Percentiles rank a stretch among this genome's conserved stretches.
Evolutionary conservation across 345 rosid genomes (phyloP).

Genomic region (Psidium guajava): DNA sequence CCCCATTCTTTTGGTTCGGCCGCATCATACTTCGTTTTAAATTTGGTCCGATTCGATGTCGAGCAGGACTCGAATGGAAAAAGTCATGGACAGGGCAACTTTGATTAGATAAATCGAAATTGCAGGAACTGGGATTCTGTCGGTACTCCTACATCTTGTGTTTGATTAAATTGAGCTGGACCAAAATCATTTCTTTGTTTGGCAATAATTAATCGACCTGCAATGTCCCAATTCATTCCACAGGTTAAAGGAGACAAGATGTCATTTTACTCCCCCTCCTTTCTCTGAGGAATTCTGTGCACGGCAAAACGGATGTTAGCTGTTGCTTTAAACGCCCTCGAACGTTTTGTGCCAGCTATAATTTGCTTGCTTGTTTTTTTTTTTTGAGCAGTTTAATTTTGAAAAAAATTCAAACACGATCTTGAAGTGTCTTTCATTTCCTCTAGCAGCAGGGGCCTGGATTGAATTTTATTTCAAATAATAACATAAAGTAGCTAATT

Average conservation of each 20-base stretch:
- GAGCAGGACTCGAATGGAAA: too few relatives aligned
- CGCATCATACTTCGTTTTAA: too few relatives aligned
- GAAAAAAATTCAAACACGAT: too few relatives aligned
- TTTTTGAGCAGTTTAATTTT: background rate
- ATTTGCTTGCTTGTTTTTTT: background rate
- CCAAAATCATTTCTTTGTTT: background rate
- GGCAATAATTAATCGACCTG: too few relatives aligned
- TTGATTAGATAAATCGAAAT: too few relatives aligned
- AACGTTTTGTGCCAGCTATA: background rate
- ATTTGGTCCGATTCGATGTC: too few relatives aligned
- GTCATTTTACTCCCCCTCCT: background rate
- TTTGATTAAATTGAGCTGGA: background rate
- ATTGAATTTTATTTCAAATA: too few relatives aligned
- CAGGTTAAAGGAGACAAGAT: background rate
- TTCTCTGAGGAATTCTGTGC: background rate
- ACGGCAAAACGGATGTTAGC: background rate
- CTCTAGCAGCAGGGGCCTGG: too few relatives aligned
- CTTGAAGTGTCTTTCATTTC: too few relatives aligned
- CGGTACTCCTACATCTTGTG: background rate
- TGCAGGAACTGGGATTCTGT: background rate
- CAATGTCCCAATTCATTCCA: background rate
- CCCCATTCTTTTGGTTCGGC: too few relatives aligned
- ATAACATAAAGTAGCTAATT: too few relatives aligned
- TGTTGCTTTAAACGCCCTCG: background rate
- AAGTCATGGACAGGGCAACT: too few relatives aligned